Percentiles rank a stretch among this genome's conserved stretches.
phyloP scores from a whole-genome alignment of 768 basidiomycete genomes.

The Psilocybe azurescens region DNA sequence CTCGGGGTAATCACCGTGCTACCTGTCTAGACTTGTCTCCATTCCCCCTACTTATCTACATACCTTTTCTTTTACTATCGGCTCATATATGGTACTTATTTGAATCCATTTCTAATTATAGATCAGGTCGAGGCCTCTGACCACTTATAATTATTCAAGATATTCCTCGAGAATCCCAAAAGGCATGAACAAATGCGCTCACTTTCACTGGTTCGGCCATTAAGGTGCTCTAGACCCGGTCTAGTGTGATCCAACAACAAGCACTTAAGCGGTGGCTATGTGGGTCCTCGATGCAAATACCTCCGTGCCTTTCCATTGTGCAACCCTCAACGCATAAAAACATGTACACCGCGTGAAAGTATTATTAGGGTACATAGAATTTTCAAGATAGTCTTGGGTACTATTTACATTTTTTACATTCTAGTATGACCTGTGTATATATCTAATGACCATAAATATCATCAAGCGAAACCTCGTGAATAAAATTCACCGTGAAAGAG shows the following conservation, averaged over 20 bases:
- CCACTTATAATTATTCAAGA: no score
- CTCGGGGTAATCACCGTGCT: not conserved
- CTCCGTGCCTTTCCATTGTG: no score
- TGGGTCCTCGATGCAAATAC: not conserved
- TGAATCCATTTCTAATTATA: not conserved
- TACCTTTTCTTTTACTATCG: not conserved
- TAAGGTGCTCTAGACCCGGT: not conserved
- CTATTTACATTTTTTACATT: slow-evolving; percentile 16
- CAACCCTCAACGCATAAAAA: no score
- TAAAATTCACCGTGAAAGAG: no score
- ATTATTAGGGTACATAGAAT: slow-evolving; percentile 1
- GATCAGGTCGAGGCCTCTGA: not conserved
- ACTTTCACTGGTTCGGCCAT: not conserved
- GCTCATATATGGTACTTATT: not conserved
- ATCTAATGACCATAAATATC: slow-evolving; percentile 14
- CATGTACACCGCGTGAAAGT: not conserved
- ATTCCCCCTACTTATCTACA: not conserved
- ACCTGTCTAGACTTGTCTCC: not conserved
- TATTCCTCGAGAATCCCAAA: no score
- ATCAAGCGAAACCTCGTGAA: not conserved
- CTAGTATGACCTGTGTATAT: slow-evolving; percentile 6
- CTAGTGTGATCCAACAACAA: not conserved
- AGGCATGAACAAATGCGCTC: not conserved
- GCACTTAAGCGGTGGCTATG: not conserved
- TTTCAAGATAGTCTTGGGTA: slow-evolving; percentile 2